Conservation (phyloP, 208 protist genomes). For the Crithidia expoeki region DNA sequence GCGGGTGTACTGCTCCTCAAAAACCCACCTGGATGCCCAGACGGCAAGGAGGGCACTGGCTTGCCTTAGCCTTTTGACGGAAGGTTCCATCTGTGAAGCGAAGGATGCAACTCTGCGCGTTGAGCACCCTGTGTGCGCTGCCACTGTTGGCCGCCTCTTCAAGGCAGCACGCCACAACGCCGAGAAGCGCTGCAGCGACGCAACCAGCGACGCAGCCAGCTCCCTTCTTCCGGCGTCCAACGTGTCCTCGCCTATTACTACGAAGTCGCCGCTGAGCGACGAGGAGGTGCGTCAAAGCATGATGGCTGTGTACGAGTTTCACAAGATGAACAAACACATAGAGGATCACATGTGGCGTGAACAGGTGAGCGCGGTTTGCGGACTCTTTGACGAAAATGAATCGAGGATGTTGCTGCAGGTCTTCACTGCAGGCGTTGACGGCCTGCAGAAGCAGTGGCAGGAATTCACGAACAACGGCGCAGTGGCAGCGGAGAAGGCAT, state of each 20-base stretch:
- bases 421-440: conserved; percentile 8
- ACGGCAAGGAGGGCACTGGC: neutral
- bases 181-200: too few relatives aligned
- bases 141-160: neutral
- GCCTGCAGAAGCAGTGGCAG: conserved; percentile 10
- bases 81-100: neutral
- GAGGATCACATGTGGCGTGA: conserved; percentile 2
- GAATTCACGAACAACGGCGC: conserved; percentile 30
- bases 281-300: conserved; percentile 11
- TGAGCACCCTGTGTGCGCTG: neutral
- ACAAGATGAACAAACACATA: neutral
- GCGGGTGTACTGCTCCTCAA: conserved; percentile 8
- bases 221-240: too few relatives aligned
- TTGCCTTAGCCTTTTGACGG: neutral
- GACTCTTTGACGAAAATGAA: conserved; percentile 28
- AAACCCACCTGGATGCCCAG: neutral
- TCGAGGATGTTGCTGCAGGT: conserved; percentile 10
- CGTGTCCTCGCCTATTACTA: too few relatives aligned
- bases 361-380: conserved; percentile 19
- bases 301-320: conserved; percentile 10
- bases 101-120: neutral
- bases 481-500: conserved; percentile 25
- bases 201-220: neutral
- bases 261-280: too few relatives aligned
- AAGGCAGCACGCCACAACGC: neutral